phyloP scores from a whole-genome alignment of 306 rosid species.

The Vigna hirtella region DNA sequence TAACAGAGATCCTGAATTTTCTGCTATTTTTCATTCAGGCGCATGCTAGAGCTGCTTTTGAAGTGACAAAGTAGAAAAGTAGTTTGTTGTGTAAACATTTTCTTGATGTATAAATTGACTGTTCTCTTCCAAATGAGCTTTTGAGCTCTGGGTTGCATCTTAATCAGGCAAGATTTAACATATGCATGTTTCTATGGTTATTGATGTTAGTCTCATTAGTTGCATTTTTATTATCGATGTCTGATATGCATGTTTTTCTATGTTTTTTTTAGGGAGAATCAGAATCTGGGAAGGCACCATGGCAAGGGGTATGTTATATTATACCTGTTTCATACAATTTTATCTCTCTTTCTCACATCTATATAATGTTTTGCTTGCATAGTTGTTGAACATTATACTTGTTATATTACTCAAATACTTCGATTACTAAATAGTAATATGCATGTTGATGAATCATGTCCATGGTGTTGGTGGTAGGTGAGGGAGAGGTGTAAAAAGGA shows the following conservation, averaged over 20 bases:
- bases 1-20: conserved; percentile 36
- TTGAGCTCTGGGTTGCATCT: conserved; percentile 28
- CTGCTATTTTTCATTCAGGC: conserved; percentile 61
- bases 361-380: conserved; percentile 15
- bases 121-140: conserved; percentile 39
- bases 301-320: conserved; percentile 85
- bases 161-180: neutral
- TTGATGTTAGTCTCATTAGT: neutral
- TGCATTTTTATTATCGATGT: neutral
- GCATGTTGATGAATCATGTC: conserved; percentile 38
- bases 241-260: conserved; percentile 32
- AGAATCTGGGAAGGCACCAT: conserved; percentile 70
- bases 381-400: neutral
- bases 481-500: conserved; percentile 94
- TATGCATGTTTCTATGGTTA: neutral
- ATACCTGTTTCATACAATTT: conserved; percentile 8
- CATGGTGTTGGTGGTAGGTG: conserved; percentile 63
- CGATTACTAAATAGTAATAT: neutral
- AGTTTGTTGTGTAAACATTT: conserved; percentile 14
- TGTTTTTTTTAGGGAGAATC: conserved; percentile 72
- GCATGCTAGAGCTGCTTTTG: conserved; percentile 86
- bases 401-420: neutral
- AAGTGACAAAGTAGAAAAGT: conserved; percentile 60
- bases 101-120: conserved; percentile 44
- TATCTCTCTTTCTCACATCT: neutral